Evolutionary conservation across 2,329 filamentous ascomycete species (phyloP), one percentile per base, ranked within the genome.

Genomic region (Fusarium beomiforme): DNA sequence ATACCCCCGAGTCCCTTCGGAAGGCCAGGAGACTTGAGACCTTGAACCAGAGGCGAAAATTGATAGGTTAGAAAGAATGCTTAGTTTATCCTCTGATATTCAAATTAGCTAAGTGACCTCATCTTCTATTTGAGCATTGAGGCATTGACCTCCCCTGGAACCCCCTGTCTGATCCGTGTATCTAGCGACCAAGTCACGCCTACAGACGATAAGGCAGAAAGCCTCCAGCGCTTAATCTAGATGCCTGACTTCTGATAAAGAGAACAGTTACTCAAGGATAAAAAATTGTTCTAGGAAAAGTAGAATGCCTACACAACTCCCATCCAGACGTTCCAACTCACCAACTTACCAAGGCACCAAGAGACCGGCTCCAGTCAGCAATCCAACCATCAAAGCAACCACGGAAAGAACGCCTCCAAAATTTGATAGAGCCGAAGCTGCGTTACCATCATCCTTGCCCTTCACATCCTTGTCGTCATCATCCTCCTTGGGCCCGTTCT

Each of bases 341-440:
- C 3, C 5, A 36, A 13, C 23, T 71, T 29, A 74, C 65, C 73
- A 75, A 17, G 65, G 39, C 26, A 64, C 55, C 26, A 76, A 19
- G 3, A 72, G 26, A 6, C 73, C 64, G 16, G 63, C 54, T 10
- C 70, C 71, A 12, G 56, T 55, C 17, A 75, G 26, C n/a, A 73
- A 11, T 2, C 64, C 57, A n/a, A 47, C 50, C 0, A 62, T 13
- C 11, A 73, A 33, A 1, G 57, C 56, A 5, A 59, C 11, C 6
- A 59, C 24, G 4, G 64, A 49, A 2, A 19, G 23, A 41, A 66
- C 2, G 7, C 59, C 33, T 14, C 33, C 37, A 2, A 41, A 19
- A 14, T 10, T 33, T 5, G 36, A 21, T 6, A 39, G 12, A n/a
- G 44, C 4, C 2, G 58, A 46, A 10, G 67, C 59, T 6, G 56